Evolutionary conservation across 2,329 filamentous ascomycete genomes (phyloP).

Genomic region (Chaetomiaceae sp.): DNA sequence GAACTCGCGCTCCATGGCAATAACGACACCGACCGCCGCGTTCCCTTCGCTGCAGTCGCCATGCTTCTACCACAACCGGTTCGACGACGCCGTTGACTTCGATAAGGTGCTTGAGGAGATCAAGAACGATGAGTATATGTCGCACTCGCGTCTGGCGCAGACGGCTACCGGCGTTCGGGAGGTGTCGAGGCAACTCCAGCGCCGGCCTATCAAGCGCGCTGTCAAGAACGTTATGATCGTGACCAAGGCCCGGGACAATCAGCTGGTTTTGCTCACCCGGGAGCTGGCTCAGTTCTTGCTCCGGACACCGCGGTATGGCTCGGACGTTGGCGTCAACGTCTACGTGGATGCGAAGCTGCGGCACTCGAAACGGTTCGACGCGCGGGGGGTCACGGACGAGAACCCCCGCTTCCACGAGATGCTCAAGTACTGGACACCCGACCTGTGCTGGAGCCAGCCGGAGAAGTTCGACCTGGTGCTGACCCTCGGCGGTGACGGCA

Average conservation of each 20-base stretch:
- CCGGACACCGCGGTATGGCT: conserved; percentile 81
- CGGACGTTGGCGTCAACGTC: conserved; percentile 85
- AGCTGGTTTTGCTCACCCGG: conserved; percentile 79
- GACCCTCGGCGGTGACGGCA: conserved; percentile 80
- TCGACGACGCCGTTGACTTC: conserved; percentile 93
- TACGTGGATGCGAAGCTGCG: conserved; percentile 96
- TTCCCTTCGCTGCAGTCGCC: conserved; percentile 76
- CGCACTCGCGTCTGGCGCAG: conserved; percentile 88
- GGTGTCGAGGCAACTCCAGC: conserved; percentile 90
- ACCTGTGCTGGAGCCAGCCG: conserved; percentile 87
- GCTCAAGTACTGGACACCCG: conserved; percentile 93
- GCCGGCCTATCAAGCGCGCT: conserved; percentile 83
- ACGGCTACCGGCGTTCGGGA: conserved; percentile 93
- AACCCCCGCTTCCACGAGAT: conserved; percentile 73
- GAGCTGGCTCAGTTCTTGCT: conserved; percentile 87
- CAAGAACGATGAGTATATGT: conserved; percentile 79
- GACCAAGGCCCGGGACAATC: conserved; percentile 94
- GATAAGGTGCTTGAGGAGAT: conserved; percentile 94
- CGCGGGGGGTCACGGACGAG: conserved; percentile 62
- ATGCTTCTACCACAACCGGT: conserved; percentile 96
- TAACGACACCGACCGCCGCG: conserved; percentile 40
- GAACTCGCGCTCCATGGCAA: conserved; percentile 32
- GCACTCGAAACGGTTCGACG: conserved; percentile 81
- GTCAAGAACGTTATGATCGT: conserved; percentile 97
- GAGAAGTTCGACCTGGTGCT: conserved; percentile 94